Evolutionary conservation across 176 grass and related monocot species (phyloP).

Genomic region (Tillandsia leiboldiana): DNA sequence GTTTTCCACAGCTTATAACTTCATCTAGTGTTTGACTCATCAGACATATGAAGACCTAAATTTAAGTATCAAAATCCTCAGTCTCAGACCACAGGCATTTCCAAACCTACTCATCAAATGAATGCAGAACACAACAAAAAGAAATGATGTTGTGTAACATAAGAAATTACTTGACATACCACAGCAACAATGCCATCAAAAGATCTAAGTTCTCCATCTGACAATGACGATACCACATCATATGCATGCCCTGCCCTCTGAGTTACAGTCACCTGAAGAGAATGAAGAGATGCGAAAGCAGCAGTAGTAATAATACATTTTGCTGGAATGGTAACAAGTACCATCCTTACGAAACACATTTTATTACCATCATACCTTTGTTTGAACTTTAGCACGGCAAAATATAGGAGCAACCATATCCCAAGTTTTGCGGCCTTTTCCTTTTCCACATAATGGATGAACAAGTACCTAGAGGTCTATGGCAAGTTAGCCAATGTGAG

Average conservation of each 20-base stretch:
- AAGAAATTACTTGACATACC: slow-evolving; percentile 36
- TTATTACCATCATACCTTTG: slow-evolving; percentile 38
- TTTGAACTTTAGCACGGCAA: slow-evolving; percentile 59
- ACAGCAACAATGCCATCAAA: slow-evolving; percentile 83
- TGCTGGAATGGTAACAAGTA: neutral
- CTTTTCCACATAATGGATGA: slow-evolving; percentile 92
- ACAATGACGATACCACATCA: slow-evolving; percentile 49
- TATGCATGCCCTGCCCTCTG: slow-evolving; percentile 86
- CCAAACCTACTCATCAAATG: too few species aligned
- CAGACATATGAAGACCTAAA: too few species aligned
- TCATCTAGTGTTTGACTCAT: too few species aligned
- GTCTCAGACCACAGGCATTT: too few species aligned
- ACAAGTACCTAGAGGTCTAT: slow-evolving; percentile 70
- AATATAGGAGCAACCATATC: slow-evolving; percentile 72
- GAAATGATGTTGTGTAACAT: neutral
- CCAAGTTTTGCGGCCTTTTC: slow-evolving; percentile 61
- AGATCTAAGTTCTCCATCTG: slow-evolving; percentile 61
- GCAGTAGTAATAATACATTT: neutral
- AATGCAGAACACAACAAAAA: neutral
- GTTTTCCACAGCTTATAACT: too few species aligned
- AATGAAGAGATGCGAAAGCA: slow-evolving; percentile 6
- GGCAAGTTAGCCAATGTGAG: slow-evolving; percentile 6
- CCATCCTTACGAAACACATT: neutral
- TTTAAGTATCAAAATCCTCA: too few species aligned
- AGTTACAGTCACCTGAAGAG: slow-evolving; percentile 64